Evolutionary conservation across 2,329 filamentous ascomycete genomes (phyloP).

Genomic region (Alternaria incomplexa): DNA sequence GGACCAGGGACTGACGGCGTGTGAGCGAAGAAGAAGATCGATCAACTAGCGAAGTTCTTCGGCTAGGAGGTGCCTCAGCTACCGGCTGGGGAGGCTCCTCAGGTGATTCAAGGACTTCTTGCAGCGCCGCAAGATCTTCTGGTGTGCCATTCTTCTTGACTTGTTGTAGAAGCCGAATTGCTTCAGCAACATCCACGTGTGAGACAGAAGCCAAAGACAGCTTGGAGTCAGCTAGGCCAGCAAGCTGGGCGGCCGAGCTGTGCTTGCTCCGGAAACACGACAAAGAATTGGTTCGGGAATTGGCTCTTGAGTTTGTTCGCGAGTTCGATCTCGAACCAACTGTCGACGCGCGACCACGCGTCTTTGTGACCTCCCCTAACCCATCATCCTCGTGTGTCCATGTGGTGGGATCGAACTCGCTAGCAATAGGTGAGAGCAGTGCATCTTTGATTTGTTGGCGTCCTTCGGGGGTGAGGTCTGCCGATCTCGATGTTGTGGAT

Average conservation of each 20-base stretch:
- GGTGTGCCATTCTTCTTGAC: slow-evolving; percentile 56
- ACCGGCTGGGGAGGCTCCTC: slow-evolving; percentile 12
- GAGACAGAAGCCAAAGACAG: slow-evolving; percentile 40
- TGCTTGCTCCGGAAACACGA: slow-evolving; percentile 33
- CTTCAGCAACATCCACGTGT: slow-evolving; percentile 53
- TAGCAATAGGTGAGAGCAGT: slow-evolving; percentile 36
- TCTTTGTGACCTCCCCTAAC: slow-evolving; percentile 27
- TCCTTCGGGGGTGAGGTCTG: slow-evolving; percentile 33
- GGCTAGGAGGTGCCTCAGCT: slow-evolving; percentile 25
- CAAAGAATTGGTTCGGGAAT: slow-evolving; percentile 32
- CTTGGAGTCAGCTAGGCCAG: slow-evolving; percentile 32
- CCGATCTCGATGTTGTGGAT: slow-evolving; percentile 30
- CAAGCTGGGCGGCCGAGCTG: slow-evolving; percentile 31
- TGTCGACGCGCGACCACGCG: slow-evolving; percentile 34
- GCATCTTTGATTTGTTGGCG: slow-evolving; percentile 39
- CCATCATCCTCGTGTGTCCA: slow-evolving; percentile 26
- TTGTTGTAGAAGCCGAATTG: slow-evolving; percentile 55
- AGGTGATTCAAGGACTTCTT: slow-evolving; percentile 36
- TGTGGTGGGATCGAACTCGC: slow-evolving; percentile 24
- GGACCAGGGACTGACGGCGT: slow-evolving; percentile 48
- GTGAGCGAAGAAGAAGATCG: slow-evolving; percentile 39
- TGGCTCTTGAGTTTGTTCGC: slow-evolving; percentile 18
- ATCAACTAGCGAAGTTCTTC: slow-evolving; percentile 28
- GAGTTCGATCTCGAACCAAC: slow-evolving; percentile 37
- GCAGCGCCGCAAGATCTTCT: slow-evolving; percentile 55